These are phyloP conservation scores for Globisporangium megalacanthum DNA, from an alignment of 352 stramenopile genomes.

Conservation along the genomic window DNA sequence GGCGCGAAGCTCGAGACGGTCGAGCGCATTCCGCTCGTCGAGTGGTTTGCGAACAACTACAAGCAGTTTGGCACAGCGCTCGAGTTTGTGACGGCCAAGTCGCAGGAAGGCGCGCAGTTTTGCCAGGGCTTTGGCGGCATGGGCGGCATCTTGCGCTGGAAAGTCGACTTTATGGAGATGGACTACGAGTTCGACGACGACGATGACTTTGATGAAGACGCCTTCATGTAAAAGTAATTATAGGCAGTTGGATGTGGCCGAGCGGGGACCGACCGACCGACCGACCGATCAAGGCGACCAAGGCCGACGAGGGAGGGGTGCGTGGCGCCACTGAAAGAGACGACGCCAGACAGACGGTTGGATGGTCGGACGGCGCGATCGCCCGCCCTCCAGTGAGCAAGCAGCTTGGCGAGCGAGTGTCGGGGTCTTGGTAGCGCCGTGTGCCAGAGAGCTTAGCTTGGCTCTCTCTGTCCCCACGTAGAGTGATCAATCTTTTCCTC, in stretches of 20 bases:
- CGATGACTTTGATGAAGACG: constrained; percentile 85
- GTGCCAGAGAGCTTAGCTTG: no score
- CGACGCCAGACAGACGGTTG: no score
- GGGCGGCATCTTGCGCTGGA: constrained; percentile 98
- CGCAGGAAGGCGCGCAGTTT: constrained; percentile 99
- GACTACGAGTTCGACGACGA: constrained; percentile 92
- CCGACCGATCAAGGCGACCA: not conserved
- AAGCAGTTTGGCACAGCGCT: constrained; percentile 98
- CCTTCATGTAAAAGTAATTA: constrained; percentile 85
- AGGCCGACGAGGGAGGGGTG: no score
- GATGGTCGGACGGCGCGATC: no score
- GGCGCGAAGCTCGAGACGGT: constrained; percentile 96
- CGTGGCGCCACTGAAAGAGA: no score
- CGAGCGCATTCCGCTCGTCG: constrained; percentile 95
- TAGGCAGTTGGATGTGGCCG: constrained; percentile 19
- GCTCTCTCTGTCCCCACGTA: not conserved
- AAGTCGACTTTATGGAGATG: constrained; percentile 98
- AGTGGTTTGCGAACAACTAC: constrained; percentile 99
- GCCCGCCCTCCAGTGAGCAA: no score
- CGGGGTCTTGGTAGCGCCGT: no score
- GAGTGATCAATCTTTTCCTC: constrained; percentile 9
- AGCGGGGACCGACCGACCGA: not conserved
- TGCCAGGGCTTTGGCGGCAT: constrained; percentile 99
- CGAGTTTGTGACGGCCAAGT: constrained; percentile 98
- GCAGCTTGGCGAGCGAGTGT: no score